Percentiles rank a stretch among this genome's conserved stretches.
Conservation (phyloP, 306 rosid species). For the Trichosanthes truncata region DNA sequence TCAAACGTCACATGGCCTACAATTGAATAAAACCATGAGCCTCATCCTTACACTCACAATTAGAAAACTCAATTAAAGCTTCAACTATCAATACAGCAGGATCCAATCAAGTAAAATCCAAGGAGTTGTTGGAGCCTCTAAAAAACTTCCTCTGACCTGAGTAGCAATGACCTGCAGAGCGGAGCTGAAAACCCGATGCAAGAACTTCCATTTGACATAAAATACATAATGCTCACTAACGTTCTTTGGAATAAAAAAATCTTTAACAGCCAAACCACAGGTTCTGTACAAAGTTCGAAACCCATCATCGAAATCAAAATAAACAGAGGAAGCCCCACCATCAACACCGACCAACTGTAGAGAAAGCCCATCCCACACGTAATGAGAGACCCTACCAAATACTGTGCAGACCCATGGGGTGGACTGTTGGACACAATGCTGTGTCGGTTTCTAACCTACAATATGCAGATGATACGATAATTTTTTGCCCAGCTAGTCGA, state of each 20-base stretch:
- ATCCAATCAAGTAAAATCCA: neutral
- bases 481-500: too few relatives aligned
- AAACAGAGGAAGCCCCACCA: constrained; percentile 20
- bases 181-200: constrained; percentile 89
- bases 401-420: too few relatives aligned
- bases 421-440: too few relatives aligned
- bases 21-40: neutral
- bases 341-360: constrained; percentile 54
- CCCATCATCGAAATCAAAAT: constrained; percentile 26
- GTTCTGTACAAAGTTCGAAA: constrained; percentile 21
- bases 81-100: neutral
- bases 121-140: too few relatives aligned
- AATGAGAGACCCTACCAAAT: constrained; percentile 57
- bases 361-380: constrained; percentile 53
- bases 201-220: constrained; percentile 76
- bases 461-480: too few relatives aligned
- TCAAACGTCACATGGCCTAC: neutral
- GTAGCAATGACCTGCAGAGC: constrained; percentile 90
- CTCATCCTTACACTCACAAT: neutral
- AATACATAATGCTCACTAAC: constrained; percentile 43
- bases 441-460: too few relatives aligned
- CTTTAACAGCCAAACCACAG: constrained; percentile 28
- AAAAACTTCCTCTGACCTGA: constrained; percentile 38
- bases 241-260: constrained; percentile 58
- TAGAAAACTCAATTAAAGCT: neutral